These are phyloP conservation scores for Coemansia sp. DNA, from an alignment of 192 early-diverging fungal genomes.

Conservation along the genomic window DNA sequence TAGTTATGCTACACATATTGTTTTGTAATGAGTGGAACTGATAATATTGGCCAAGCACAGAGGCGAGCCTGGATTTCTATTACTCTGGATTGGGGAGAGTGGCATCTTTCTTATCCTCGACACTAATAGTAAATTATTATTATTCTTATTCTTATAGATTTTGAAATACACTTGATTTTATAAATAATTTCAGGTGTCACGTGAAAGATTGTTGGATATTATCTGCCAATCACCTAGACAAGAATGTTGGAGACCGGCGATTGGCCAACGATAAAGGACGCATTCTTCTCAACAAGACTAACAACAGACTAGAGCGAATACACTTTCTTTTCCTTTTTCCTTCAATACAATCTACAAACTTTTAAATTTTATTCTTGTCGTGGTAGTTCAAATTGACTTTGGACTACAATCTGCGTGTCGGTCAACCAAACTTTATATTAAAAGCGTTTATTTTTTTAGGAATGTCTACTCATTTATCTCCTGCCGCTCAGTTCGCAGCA, in stretches of 20 bases:
- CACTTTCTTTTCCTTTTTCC: not conserved
- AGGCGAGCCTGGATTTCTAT: too few relatives aligned
- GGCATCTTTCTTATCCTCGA: too few relatives aligned
- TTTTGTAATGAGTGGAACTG: too few relatives aligned
- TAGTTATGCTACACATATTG: too few relatives aligned
- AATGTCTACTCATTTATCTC: conserved; percentile 43
- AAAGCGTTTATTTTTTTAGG: conserved; percentile 4
- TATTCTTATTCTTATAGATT: too few relatives aligned
- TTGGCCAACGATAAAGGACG: not conserved
- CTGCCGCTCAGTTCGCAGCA: conserved; percentile 50
- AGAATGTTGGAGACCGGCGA: not conserved
- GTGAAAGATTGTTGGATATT: not conserved
- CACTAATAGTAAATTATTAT: too few relatives aligned
- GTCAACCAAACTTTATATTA: conserved; percentile 8
- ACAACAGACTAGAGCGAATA: not conserved
- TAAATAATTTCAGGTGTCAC: too few relatives aligned
- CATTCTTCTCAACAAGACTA: not conserved
- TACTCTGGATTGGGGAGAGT: too few relatives aligned
- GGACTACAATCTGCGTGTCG: conserved; percentile 32
- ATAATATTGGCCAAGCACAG: too few relatives aligned
- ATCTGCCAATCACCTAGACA: not conserved
- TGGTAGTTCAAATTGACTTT: conserved; percentile 1
- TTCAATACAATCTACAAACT: not conserved
- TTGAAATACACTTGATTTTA: too few relatives aligned
- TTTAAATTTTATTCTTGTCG: not conserved